These are phyloP conservation scores for Plasmopara viticola DNA, from an alignment of 352 stramenopile species.

Conservation along the genomic window DNA sequence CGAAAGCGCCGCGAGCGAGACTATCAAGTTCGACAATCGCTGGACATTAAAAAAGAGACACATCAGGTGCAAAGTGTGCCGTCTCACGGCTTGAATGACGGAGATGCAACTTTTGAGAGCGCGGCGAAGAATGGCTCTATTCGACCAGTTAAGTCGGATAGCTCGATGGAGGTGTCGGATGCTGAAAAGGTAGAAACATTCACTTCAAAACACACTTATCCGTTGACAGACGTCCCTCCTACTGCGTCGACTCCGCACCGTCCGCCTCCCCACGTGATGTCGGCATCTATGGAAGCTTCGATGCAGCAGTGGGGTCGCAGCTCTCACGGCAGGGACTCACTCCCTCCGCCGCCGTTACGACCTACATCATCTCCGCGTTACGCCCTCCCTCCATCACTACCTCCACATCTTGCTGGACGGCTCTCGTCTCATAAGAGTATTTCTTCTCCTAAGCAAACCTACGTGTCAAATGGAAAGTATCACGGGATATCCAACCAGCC, in stretches of 20 bases:
- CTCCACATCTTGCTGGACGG: constrained; percentile 11
- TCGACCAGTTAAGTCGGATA: constrained; percentile 36
- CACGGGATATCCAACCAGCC: neutral
- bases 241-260: constrained; percentile 1
- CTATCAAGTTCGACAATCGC: constrained; percentile 52
- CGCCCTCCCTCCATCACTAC: constrained; percentile 17
- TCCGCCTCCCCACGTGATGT: constrained; percentile 11
- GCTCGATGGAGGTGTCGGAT: constrained; percentile 69
- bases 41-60: constrained; percentile 42
- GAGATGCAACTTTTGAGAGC: constrained; percentile 13
- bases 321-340: constrained; percentile 5
- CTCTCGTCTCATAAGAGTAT: constrained; percentile 12
- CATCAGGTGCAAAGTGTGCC: constrained; percentile 10
- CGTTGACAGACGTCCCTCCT: neutral
- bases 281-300: constrained; percentile 4
- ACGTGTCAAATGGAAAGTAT: constrained; percentile 18
- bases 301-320: constrained; percentile 19
- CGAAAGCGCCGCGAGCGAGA: constrained; percentile 71
- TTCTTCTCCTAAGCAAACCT: constrained; percentile 18
- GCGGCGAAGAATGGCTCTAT: constrained; percentile 13
- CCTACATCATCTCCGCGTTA: constrained; percentile 2
- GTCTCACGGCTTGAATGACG: constrained; percentile 12
- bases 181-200: constrained; percentile 24
- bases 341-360: constrained; percentile 11
- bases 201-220: constrained; percentile 1